phyloP scores from a whole-genome alignment of 306 rosid species.

The Corylus heterophylla region DNA sequence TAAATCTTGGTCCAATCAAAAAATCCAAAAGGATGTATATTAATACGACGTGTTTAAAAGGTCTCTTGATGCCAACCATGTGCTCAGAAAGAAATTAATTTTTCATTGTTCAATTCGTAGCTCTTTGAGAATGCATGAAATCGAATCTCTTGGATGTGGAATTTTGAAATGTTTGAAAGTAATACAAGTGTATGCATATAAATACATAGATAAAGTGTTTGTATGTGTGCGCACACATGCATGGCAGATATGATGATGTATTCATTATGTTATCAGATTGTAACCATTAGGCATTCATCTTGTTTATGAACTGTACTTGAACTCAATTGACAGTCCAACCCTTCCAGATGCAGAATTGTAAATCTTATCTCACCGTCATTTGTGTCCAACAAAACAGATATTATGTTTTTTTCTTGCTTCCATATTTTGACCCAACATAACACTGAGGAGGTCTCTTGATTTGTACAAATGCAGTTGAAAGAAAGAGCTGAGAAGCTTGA shows the following conservation, averaged over 20 bases:
- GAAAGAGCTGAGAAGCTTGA: conserved; percentile 54
- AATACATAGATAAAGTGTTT: not conserved
- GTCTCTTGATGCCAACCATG: not conserved
- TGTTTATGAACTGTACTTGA: not conserved
- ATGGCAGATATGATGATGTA: not conserved
- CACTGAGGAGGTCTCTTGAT: not conserved
- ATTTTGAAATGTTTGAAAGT: not conserved
- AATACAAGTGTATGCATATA: not conserved
- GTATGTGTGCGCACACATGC: not conserved
- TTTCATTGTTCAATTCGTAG: not conserved
- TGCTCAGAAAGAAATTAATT: no score
- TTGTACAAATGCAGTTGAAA: conserved; percentile 39
- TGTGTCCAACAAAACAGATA: not conserved
- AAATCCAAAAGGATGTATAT: no score
- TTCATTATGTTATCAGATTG: not conserved
- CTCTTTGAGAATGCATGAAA: not conserved
- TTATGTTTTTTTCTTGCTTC: not conserved
- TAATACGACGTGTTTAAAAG: not conserved
- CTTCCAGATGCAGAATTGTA: not conserved
- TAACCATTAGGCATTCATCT: not conserved
- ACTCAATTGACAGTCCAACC: not conserved
- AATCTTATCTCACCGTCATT: not conserved
- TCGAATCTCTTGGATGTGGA: not conserved
- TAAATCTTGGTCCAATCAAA: not conserved
- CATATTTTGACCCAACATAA: not conserved